Evolutionary conservation across 2,329 filamentous ascomycete species (phyloP).

Genomic region (Cytospora chrysosperma): DNA sequence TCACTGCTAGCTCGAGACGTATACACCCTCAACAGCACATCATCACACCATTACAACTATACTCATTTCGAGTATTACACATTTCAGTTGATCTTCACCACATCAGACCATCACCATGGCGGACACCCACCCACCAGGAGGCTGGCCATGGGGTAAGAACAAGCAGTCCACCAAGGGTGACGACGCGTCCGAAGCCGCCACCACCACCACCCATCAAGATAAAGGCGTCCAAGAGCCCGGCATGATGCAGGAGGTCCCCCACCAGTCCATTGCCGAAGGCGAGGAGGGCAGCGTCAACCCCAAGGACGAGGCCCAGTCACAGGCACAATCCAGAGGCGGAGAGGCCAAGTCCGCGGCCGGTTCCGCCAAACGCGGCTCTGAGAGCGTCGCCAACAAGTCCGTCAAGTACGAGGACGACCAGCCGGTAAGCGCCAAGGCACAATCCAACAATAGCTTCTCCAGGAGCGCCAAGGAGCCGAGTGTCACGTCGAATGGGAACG

Average conservation of each 20-base stretch:
- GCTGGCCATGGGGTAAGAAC: conserved; percentile 27
- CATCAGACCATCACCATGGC: conserved; percentile 21
- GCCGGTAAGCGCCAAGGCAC: conserved; percentile 16
- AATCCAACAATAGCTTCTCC: conserved; percentile 23
- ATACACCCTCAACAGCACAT: not conserved
- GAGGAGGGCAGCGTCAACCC: conserved; percentile 8
- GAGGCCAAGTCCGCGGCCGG: conserved; percentile 17
- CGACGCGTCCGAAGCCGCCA: conserved; percentile 19
- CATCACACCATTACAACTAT: conserved; percentile 1
- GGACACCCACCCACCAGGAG: conserved; percentile 26
- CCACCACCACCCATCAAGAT: conserved; percentile 17
- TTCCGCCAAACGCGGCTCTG: conserved; percentile 9
- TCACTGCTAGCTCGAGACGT: not conserved
- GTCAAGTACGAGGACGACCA: conserved; percentile 24
- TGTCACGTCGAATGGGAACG: conserved; percentile 21
- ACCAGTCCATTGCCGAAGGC: not conserved
- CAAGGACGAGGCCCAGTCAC: conserved; percentile 4
- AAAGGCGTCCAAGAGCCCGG: conserved; percentile 23
- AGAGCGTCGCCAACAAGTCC: conserved; percentile 24
- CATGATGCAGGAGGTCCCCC: conserved; percentile 4
- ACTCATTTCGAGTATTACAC: not conserved
- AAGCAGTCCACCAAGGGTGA: conserved; percentile 19
- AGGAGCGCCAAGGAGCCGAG: conserved; percentile 22
- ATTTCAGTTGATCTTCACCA: not conserved
- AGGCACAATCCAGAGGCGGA: conserved; percentile 17